Conservation (phyloP, 345 rosid species). For the Eucalyptus sp. region DNA sequence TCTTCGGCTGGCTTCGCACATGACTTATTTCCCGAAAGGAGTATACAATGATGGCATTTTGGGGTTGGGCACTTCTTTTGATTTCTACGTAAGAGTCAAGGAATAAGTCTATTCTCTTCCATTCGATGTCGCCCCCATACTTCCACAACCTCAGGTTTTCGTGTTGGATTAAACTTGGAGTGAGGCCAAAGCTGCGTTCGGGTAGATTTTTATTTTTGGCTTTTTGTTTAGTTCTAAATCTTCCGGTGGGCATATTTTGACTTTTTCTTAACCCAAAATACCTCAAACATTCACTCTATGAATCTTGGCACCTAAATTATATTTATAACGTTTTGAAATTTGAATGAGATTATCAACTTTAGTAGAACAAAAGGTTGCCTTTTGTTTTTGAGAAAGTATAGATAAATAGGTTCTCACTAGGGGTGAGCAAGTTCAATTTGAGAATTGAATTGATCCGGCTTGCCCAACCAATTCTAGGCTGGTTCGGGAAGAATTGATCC, state of each 20-base stretch:
- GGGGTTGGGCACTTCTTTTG: background rate
- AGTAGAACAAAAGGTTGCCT: background rate
- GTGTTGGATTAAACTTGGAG: background rate
- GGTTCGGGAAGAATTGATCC: background rate
- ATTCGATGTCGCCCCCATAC: background rate
- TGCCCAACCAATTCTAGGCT: background rate
- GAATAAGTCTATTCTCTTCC: background rate
- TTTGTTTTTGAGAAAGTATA: background rate
- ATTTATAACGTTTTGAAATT: background rate
- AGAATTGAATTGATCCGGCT: background rate
- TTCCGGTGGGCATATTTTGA: accelerated
- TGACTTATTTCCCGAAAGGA: background rate
- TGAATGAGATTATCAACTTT: background rate
- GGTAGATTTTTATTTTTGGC: background rate
- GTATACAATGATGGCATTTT: background rate
- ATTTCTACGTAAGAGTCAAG: background rate
- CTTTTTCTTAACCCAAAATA: background rate
- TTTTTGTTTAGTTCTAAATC: background rate
- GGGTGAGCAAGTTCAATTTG: background rate
- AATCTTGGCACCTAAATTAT: background rate
- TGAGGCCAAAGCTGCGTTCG: background rate
- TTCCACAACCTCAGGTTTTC: background rate
- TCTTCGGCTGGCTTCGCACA: background rate
- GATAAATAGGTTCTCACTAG: background rate
- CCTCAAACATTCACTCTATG: accelerated